These are phyloP conservation scores for Fagopyrum esculentum DNA, from an alignment of 148 eudicot genomes.

Conservation along the genomic window DNA sequence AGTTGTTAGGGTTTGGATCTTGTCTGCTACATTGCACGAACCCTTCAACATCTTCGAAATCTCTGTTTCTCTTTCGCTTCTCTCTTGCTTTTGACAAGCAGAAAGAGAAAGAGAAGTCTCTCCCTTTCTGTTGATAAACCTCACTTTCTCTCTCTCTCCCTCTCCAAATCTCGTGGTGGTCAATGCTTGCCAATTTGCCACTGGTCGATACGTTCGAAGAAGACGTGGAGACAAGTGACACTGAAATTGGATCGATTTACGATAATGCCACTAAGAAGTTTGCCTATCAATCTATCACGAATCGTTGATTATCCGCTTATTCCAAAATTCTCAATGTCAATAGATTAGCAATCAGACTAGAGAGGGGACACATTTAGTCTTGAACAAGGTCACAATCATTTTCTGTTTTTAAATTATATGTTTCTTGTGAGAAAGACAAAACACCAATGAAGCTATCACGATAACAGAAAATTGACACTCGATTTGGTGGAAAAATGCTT, in stretches of 20 bases:
- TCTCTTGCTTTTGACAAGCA: not conserved
- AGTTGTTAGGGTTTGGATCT: conserved; percentile 31
- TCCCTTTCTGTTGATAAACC: conserved; percentile 6
- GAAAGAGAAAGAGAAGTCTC: not conserved
- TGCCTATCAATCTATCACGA: not conserved
- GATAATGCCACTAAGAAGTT: not conserved
- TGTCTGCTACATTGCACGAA: conserved; percentile 31
- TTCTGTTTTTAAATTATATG: no score
- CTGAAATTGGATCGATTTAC: not conserved
- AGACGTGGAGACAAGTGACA: not conserved
- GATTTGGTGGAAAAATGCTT: no score
- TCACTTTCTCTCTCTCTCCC: not conserved
- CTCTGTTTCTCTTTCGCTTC: not conserved
- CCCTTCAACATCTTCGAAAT: conserved; percentile 24
- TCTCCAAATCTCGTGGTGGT: conserved; percentile 13
- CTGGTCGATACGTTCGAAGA: conserved; percentile 5
- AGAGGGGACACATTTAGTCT: not conserved
- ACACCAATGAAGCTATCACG: no score
- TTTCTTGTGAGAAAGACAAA: no score
- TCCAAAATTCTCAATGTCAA: no score
- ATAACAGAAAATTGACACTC: no score
- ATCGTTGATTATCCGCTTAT: no score
- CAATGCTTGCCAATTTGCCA: not conserved
- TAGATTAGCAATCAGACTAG: not conserved
- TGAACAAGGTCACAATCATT: no score